Evolutionary conservation across 2,329 filamentous ascomycete genomes (phyloP).

Genomic region (Ilyonectria mors-panacis): DNA sequence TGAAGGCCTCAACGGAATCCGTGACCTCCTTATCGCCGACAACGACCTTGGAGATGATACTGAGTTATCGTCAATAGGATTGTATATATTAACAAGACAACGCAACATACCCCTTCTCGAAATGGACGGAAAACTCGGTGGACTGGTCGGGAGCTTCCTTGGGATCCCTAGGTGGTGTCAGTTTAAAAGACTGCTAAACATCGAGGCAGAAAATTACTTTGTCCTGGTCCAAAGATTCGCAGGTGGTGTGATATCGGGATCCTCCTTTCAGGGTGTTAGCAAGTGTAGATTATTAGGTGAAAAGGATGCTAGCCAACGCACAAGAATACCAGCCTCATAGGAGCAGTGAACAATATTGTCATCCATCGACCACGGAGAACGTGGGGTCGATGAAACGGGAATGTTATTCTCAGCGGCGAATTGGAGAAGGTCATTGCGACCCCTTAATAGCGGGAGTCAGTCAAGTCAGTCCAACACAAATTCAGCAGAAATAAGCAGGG

Average conservation of each 20-base stretch:
- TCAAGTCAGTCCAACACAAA: too few species aligned
- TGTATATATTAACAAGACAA: too few species aligned
- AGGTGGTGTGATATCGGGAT: constrained; percentile 70
- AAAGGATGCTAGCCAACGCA: too few species aligned
- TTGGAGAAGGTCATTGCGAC: constrained; percentile 80
- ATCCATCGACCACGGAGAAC: constrained; percentile 76
- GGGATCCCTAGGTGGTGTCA: constrained; percentile 60
- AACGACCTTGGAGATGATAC: constrained; percentile 75
- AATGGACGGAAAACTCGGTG: constrained; percentile 75
- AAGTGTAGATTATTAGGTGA: too few species aligned
- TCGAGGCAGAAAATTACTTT: constrained; percentile 33
- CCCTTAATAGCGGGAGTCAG: constrained; percentile 49
- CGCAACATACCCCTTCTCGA: constrained; percentile 66
- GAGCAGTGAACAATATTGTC: constrained; percentile 82
- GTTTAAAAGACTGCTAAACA: constrained; percentile 18
- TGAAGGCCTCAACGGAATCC: constrained; percentile 76
- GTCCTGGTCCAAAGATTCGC: constrained; percentile 80
- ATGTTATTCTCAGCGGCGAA: constrained; percentile 78
- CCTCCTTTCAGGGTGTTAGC: constrained; percentile 56
- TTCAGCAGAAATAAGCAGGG: too few species aligned
- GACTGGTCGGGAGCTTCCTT: constrained; percentile 74
- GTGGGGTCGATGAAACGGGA: constrained; percentile 80
- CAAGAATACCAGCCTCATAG: constrained; percentile 82
- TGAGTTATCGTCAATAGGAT: too few species aligned
- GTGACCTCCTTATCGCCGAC: constrained; percentile 70